A percentile compares a stretch with the other conserved stretches of the same genome.
Evolutionary conservation across 768 basidiomycete genomes (phyloP).

Genomic region (Lactarius tabidus): DNA sequence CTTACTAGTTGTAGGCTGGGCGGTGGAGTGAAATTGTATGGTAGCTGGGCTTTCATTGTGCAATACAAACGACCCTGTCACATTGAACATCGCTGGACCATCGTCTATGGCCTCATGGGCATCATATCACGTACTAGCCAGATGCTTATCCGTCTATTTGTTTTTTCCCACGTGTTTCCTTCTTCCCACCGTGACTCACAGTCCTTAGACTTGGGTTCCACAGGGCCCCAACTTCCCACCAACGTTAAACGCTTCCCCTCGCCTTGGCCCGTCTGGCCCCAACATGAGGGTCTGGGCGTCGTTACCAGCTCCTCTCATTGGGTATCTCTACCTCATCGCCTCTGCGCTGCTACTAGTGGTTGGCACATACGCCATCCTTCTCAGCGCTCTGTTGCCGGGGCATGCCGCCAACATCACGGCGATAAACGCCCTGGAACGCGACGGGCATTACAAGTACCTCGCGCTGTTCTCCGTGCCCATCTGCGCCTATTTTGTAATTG

Average conservation of each 20-base stretch:
- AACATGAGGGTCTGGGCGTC: neutral
- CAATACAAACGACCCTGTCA: constrained; percentile 9
- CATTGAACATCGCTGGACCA: constrained; percentile 7
- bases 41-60: constrained; percentile 16
- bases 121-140: neutral
- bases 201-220: neutral
- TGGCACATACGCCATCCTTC: constrained; percentile 19
- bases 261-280: neutral
- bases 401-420: constrained; percentile 32
- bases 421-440: constrained; percentile 58
- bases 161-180: neutral
- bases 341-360: constrained; percentile 15
- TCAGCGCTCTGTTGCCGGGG: constrained; percentile 17
- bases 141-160: neutral
- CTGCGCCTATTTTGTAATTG: constrained; percentile 85
- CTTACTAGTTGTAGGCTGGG: constrained; percentile 9
- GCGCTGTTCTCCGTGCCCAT: constrained; percentile 73
- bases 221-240: neutral
- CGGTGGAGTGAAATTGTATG: constrained; percentile 19
- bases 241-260: neutral
- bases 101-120: constrained; percentile 14
- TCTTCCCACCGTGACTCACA: neutral
- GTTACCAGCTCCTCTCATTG: constrained; percentile 11
- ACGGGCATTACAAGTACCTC: constrained; percentile 92
- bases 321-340: constrained; percentile 15